Evolutionary conservation across 768 basidiomycete genomes (phyloP), one percentile per base, ranked within the genome.

Genomic region (Crucibulum laeve): DNA sequence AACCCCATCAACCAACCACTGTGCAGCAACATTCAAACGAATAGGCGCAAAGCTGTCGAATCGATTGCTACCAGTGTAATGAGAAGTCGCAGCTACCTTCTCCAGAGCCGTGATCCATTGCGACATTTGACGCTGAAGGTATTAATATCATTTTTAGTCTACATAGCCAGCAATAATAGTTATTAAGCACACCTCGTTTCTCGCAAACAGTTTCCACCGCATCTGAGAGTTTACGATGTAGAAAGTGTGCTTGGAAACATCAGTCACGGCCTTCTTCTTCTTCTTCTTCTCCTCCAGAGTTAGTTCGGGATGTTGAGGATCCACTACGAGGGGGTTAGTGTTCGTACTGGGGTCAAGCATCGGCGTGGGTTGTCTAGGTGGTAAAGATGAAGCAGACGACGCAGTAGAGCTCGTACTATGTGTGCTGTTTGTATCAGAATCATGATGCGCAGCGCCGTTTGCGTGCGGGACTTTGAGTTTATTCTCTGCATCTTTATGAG

Each of bases 1-100:
- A 49, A 94, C 91, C 14, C 95, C 95, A 62, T 99, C 95, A 14
- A 98, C 93, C 2, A 99, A 80, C 95, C 95, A 99, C 55, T 98
- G 94, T 4, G 94, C 89, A 19, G 93, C 87, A 4, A 94, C 94
- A 55, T 97, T 94, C 53, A 87, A 64, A 24, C 95, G 77, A 42
- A 97, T 86, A 1, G 95, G 95, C 4, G 95, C 85, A 64, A 95
- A 99, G 46, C 90, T 93, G 47, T 83, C 87, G 59, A 96, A 97
- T n/a, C 94, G 71, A 60, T 97, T 92, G 25, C 70, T 71, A 13
- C 82, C 76, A 4, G 79, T 78, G 68, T 87, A 98, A 45, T 82
- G 79, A n/a, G 84, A 89, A 21, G 77, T 73, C 14, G 76, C 73
- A 0, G 89, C 82, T 21, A 84, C 83, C 46, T 82, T 81, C 58